Evolutionary conservation across 768 basidiomycete species (phyloP).

Genomic region (Rubroboletus satanas): DNA sequence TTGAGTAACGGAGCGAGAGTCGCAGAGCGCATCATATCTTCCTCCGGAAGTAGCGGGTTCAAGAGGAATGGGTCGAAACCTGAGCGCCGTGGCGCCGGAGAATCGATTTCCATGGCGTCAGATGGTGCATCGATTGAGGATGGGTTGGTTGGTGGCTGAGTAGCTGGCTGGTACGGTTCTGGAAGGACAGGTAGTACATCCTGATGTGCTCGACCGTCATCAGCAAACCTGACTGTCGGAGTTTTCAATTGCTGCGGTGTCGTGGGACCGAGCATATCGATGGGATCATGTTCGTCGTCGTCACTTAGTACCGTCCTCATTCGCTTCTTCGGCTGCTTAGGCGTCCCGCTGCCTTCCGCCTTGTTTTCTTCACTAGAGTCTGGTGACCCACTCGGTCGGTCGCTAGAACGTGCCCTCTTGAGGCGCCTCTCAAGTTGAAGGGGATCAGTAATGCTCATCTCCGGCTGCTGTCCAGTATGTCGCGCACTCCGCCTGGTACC

Average conservation of each 20-base stretch:
- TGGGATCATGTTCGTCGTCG: conserved; percentile 47
- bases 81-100: conserved; percentile 27
- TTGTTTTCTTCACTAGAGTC: conserved; percentile 44
- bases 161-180: conserved; percentile 4
- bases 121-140: not conserved
- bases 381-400: conserved; percentile 47
- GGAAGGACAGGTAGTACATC: conserved; percentile 14
- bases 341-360: conserved; percentile 37
- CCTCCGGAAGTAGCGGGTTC: conserved; percentile 44
- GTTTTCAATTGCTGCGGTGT: conserved; percentile 32
- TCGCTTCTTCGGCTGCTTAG: conserved; percentile 50
- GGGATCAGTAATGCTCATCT: conserved; percentile 71
- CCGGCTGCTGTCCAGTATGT: conserved; percentile 66
- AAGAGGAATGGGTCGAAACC: conserved; percentile 53
- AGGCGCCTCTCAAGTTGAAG: conserved; percentile 68
- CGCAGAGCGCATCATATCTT: conserved; percentile 21
- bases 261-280: conserved; percentile 36
- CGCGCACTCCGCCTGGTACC: conserved; percentile 70
- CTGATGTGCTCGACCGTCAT: conserved; percentile 23
- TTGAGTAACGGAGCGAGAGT: conserved; percentile 27
- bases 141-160: not conserved
- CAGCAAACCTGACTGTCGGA: conserved; percentile 50
- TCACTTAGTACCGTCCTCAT: conserved; percentile 43
- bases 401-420: conserved; percentile 65
- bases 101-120: conserved; percentile 40